Percentiles rank a stretch among this genome's conserved stretches.
These are phyloP conservation scores for Nemophila menziesii DNA, from an alignment of 257 asterid species.

Conservation along the genomic window DNA sequence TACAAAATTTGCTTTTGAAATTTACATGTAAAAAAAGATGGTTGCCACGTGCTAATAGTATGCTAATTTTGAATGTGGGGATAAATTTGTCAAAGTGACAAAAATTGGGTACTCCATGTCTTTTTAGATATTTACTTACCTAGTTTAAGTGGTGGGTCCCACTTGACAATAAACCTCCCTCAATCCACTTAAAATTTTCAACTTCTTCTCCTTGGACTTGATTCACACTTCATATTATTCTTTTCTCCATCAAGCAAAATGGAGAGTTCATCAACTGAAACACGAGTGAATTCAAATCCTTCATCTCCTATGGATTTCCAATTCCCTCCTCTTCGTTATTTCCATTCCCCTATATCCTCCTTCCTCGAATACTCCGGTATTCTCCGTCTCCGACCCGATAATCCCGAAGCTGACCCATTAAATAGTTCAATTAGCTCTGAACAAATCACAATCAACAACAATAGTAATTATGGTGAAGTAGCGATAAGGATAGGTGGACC, in stretches of 20 bases:
- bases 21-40: too few species aligned
- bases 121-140: too few species aligned
- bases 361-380: constrained; percentile 61
- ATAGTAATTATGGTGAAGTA: constrained; percentile 47
- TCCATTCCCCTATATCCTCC: constrained; percentile 47
- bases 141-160: not conserved
- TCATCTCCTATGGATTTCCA: constrained; percentile 33
- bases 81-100: too few species aligned
- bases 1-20: too few species aligned
- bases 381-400: constrained; percentile 43
- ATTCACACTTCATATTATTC: too few species aligned
- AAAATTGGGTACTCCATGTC: too few species aligned
- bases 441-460: not conserved
- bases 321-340: constrained; percentile 37
- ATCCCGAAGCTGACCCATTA: constrained; percentile 27
- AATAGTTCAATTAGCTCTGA: too few species aligned
- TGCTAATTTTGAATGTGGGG: too few species aligned
- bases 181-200: not conserved
- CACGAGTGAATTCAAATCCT: constrained; percentile 12
- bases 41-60: too few species aligned
- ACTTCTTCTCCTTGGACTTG: too few species aligned
- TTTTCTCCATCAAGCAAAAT: too few species aligned
- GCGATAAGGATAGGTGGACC: constrained; percentile 61
- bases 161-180: not conserved
- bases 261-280: not conserved